Percentiles rank a stretch among this genome's conserved stretches.
These are phyloP conservation scores for Alloteropsis semialata DNA, from an alignment of 176 grass and related monocot species.

Conservation along the genomic window DNA sequence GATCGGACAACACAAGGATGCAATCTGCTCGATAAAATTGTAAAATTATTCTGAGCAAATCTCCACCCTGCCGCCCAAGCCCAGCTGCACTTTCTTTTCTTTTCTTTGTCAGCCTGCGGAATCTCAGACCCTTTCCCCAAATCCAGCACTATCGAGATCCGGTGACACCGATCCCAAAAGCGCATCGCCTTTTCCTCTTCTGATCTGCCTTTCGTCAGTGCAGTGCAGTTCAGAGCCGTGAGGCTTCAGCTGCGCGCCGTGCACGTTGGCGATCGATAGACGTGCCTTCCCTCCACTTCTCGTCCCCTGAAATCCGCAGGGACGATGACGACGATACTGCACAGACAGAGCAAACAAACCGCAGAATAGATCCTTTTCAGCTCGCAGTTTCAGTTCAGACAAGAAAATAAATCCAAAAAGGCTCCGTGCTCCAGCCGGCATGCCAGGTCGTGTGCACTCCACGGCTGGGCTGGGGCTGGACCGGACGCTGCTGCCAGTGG, in stretches of 20 bases:
- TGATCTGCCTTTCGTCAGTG: background rate
- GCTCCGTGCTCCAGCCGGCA: background rate
- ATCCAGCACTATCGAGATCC: too few relatives aligned
- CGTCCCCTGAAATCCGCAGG: background rate
- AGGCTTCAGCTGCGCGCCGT: background rate
- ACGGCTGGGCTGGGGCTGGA: background rate
- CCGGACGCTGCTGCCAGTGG: background rate
- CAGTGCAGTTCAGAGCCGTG: background rate
- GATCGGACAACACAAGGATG: background rate
- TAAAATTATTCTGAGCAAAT: too few relatives aligned
- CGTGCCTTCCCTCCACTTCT: background rate
- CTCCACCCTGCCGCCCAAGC: too few relatives aligned
- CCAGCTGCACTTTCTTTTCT: too few relatives aligned
- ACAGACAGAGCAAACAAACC: background rate
- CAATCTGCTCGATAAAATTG: background rate
- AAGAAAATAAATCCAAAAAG: background rate
- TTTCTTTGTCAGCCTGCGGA: too few relatives aligned
- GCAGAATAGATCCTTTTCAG: background rate
- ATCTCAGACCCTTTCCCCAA: too few relatives aligned
- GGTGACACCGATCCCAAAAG: too few relatives aligned
- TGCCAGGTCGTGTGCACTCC: background rate
- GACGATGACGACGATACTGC: too few relatives aligned
- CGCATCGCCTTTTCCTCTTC: background rate
- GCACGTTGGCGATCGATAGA: background rate
- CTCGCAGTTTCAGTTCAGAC: background rate